phyloP scores from a whole-genome alignment of 2,329 filamentous ascomycete species.

The Rhinocladiella mackenziei region DNA sequence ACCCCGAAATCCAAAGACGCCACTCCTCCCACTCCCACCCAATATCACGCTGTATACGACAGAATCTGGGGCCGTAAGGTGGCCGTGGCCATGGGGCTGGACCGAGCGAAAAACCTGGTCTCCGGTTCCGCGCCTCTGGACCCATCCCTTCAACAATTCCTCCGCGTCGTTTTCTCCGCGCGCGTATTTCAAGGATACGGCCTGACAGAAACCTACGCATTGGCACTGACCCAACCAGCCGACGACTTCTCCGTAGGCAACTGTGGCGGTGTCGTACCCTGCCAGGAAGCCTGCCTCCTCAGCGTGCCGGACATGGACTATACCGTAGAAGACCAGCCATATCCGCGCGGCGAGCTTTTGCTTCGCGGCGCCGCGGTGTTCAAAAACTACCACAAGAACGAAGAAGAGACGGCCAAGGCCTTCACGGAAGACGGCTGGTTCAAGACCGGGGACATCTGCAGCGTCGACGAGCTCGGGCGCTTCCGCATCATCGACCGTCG shows the following conservation, averaged over 20 bases:
- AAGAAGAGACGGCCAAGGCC: conserved; percentile 77
- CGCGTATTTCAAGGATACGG: conserved; percentile 85
- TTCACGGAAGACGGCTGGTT: conserved; percentile 93
- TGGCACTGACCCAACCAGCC: conserved; percentile 63
- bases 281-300: conserved; percentile 71
- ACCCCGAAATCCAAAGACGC: conserved; percentile 46
- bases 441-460: conserved; percentile 87
- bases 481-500: conserved; percentile 92
- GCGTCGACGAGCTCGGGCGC: conserved; percentile 77
- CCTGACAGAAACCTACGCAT: conserved; percentile 87
- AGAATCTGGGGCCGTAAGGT: conserved; percentile 91
- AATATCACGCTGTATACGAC: conserved; percentile 47
- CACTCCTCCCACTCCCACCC: conserved; percentile 64
- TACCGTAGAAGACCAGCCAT: conserved; percentile 76
- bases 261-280: conserved; percentile 68
- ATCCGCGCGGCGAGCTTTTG: conserved; percentile 84
- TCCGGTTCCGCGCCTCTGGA: conserved; percentile 90
- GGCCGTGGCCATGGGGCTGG: conserved; percentile 72
- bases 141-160: conserved; percentile 79
- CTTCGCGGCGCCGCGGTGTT: conserved; percentile 78
- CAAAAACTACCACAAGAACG: conserved; percentile 83
- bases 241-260: conserved; percentile 74
- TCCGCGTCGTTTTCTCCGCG: conserved; percentile 76
- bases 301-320: conserved; percentile 96
- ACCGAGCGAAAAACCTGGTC: conserved; percentile 68